phyloP scores from a whole-genome alignment of 257 asterid species.

The Solanum arcanum region DNA sequence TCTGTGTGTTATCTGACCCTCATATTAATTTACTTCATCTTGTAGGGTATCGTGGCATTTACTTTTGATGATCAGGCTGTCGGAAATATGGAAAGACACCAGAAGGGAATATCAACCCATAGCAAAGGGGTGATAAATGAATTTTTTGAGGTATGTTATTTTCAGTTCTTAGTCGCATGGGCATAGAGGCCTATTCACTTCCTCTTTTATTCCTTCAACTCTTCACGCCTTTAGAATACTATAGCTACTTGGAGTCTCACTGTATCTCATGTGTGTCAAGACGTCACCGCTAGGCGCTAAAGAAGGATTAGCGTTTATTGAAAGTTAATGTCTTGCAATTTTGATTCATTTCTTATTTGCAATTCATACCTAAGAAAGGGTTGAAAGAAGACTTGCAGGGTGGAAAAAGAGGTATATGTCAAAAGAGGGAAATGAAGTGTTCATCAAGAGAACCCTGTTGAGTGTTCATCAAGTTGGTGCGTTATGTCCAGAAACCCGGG shows the following conservation, averaged over 20 bases:
- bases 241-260: neutral
- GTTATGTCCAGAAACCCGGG: neutral
- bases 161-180: neutral
- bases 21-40: neutral
- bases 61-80: constrained; percentile 70
- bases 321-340: neutral
- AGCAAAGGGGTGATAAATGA: constrained; percentile 94
- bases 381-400: neutral
- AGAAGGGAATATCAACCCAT: constrained; percentile 61
- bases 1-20: neutral
- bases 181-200: neutral
- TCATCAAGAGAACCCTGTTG: neutral
- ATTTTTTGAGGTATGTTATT: constrained; percentile 63
- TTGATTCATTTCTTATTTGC: neutral
- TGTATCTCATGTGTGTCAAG: neutral
- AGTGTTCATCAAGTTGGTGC: neutral
- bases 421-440: neutral
- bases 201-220: neutral
- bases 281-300: neutral
- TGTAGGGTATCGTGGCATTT: constrained; percentile 95
- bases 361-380: neutral
- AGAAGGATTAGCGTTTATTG: neutral
- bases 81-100: constrained; percentile 56
- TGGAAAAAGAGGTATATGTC: neutral
- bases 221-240: neutral